Base-by-base conservation (phyloP, 2,329 filamentous ascomycete species). In the Aureobasidium vineae region DNA sequence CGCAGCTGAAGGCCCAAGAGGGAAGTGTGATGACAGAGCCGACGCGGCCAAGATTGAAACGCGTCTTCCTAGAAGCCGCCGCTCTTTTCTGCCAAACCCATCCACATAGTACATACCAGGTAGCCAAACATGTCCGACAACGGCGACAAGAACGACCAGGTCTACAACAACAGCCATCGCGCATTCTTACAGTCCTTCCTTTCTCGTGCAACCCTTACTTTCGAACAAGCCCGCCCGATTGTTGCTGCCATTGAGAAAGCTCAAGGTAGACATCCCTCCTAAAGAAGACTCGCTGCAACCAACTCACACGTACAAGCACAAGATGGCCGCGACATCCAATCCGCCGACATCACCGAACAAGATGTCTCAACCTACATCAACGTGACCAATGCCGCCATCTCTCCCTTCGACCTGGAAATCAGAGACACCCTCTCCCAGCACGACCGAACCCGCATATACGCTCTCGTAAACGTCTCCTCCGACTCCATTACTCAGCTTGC, bases 101-200 rank as follows among this genome's bases (percentile, higher is more conserved):
- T 23, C 3, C n/a, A 23, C 40, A 47, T 15, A 2, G 33, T 13
- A 36, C 33, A 36, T 13, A 36, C 10, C 33, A 36, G 8, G 33
- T 36, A 36, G 41, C 41, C 36, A 54, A 54, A 16, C 23, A 64
- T 64, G 61, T 64, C 61, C 11, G 31, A 64, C 50, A 36, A 45
- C 31, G 38, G 19, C 61, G 67, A 60, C 61, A 64, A 60, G 10
- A 16, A 31, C 15, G 53, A 66, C 23, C 28, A 38, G 10, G 65
- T 72, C 67, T 88, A 88, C 72, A 79, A 83, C 72, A 82, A 96
- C 75, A 84, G 83, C 69, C 90, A 97, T 76, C 89, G 92, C 66
- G 93, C 94, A 10, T 97, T 99, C 74, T 82, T 98, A 0, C 95
- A 99, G 78, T 90, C 91, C 57, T 88, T 99, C 71, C 83, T 97